Conservation (phyloP, 805 yeast genomes). For the Naumovozyma castellii region DNA sequence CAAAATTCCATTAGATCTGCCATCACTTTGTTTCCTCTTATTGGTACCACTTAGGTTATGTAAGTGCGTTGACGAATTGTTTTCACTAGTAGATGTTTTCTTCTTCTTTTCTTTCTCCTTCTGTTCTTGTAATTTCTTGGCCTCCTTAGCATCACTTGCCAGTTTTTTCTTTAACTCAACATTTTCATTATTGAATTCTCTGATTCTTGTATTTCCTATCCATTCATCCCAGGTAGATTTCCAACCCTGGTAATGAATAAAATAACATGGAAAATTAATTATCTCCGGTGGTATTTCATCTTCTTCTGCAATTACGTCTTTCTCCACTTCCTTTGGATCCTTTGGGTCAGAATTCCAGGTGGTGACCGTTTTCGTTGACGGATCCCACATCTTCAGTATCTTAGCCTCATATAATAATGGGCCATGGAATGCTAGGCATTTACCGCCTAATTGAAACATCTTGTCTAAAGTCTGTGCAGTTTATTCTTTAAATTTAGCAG, state of each 20-base stretch:
- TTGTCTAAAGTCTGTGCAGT: too few relatives aligned
- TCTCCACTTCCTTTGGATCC: slow-evolving; percentile 1
- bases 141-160: slow-evolving; percentile 36
- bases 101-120: slow-evolving; percentile 17
- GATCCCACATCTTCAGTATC: slow-evolving; percentile 53
- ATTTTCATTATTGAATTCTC: slow-evolving; percentile 62
- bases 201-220: slow-evolving; percentile 63
- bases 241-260: slow-evolving; percentile 92
- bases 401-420: slow-evolving; percentile 86
- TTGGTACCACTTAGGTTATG: background rate
- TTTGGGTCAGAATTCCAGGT: background rate
- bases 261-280: slow-evolving; percentile 38
- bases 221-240: slow-evolving; percentile 94
- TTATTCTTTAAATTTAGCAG: too few relatives aligned
- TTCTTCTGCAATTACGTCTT: slow-evolving; percentile 1
- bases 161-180: slow-evolving; percentile 52
- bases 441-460: slow-evolving; percentile 26
- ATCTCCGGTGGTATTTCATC: slow-evolving; percentile 30
- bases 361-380: slow-evolving; percentile 33
- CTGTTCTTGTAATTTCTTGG: slow-evolving; percentile 25
- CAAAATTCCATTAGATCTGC: background rate
- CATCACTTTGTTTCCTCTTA: background rate
- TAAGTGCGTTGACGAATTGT: background rate
- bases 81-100: background rate
- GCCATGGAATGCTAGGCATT: slow-evolving; percentile 79